phyloP scores from a whole-genome alignment of 495 filamentous ascomycete genomes.

The Penicillium bialowiezense region DNA sequence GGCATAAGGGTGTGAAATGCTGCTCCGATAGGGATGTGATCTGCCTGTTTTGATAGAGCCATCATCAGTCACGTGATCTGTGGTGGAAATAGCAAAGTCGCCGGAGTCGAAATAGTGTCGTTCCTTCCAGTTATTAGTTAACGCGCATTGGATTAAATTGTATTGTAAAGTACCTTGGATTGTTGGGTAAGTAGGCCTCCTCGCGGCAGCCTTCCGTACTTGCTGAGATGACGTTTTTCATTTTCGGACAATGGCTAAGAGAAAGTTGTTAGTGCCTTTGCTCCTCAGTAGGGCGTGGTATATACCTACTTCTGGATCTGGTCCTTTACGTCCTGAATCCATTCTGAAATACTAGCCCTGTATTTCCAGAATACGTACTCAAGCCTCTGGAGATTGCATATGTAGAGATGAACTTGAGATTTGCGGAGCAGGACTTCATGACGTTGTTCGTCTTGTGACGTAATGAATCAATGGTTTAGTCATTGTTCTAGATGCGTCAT shows the following conservation, averaged over 20 bases:
- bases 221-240: constrained; percentile 14
- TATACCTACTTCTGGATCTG: too few species aligned
- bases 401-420: too few species aligned
- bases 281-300: too few species aligned
- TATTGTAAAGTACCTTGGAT: constrained; percentile 13
- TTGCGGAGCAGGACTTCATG: too few species aligned
- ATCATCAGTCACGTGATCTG: constrained; percentile 20
- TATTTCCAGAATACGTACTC: too few species aligned
- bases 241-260: constrained; percentile 22
- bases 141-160: neutral
- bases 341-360: too few species aligned
- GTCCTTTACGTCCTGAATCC: too few species aligned
- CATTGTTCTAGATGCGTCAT: too few species aligned
- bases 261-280: too few species aligned
- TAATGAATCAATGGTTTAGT: too few species aligned
- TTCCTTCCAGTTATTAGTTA: constrained; percentile 17
- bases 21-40: constrained; percentile 24
- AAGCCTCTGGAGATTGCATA: too few species aligned
- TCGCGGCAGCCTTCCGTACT: constrained; percentile 15
- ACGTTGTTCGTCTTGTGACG: too few species aligned
- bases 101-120: constrained; percentile 35
- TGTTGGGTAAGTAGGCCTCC: constrained; percentile 10
- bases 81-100: constrained; percentile 30
- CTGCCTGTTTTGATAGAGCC: constrained; percentile 25
- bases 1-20: constrained; percentile 30